Evolutionary conservation across 306 rosid species (phyloP), one percentile per base, ranked within the genome.

Genomic region (Leucaena leucocephala): DNA sequence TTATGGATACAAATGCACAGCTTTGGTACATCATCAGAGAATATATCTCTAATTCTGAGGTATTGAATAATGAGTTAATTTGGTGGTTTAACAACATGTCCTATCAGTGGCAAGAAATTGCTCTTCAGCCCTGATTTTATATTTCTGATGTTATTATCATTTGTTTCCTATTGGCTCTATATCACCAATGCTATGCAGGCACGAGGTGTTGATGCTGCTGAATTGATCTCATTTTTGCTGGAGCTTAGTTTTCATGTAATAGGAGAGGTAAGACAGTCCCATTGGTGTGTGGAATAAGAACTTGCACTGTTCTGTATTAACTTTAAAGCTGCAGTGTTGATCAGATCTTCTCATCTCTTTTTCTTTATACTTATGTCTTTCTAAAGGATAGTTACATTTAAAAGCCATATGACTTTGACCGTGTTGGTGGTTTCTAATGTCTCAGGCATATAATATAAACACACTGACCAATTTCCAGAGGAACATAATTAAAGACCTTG

Each of bases 11-110:
- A 84, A 95, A 90, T 80, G 99, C 98, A 46, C 99, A 95, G 74
- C 96, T 95, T 72, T 93, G 99, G 99, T 93, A 92, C 84, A 91
- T 93, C 87, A 92, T 95, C 83, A 91, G 97, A 84, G 99, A 95
- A 79, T 95, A 95, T 77, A 95, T 95, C 78, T 86, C 97, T 77
- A 95, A 91, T 85, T 88, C 99, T 3, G 98, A 95, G 98, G 99
- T 95, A 68, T 11, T 44, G 12, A 68, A 44, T 11, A 5, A 8
- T 43, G 54, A 21, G 52, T 21, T 68, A 19, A 43, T 43, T 68
- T 44, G 73, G 21, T 68, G 17, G 55, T 12, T 68, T n/a, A 10
- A 68, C 43, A 19, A 5, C 55, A 35, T 8, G 52, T 68, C 72
- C 52, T 68, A 43, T 21, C 44, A 11, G 19, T 68, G 55, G 39